phyloP scores from a whole-genome alignment of 2,329 filamentous ascomycete genomes.

The Incumbomyces lentus region DNA sequence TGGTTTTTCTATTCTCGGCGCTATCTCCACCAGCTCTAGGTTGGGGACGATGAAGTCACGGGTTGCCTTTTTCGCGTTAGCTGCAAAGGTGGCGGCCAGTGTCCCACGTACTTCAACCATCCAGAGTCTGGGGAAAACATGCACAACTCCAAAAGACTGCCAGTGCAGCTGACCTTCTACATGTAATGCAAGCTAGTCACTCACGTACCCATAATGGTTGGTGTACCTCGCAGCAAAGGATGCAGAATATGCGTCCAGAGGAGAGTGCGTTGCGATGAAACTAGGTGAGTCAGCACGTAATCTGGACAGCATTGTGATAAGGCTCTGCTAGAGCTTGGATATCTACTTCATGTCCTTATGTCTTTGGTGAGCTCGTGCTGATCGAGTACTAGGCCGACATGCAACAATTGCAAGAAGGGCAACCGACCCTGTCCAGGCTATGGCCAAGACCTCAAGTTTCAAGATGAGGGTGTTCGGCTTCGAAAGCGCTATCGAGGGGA shows the following conservation, averaged over 20 bases:
- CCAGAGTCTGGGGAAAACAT: neutral
- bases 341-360: too few species aligned
- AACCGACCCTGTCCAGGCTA: constrained; percentile 29
- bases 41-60: too few species aligned
- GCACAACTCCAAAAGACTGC: too few species aligned
- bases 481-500: constrained; percentile 15
- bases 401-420: constrained; percentile 24
- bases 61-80: too few species aligned
- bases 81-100: too few species aligned
- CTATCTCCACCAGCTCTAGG: too few species aligned
- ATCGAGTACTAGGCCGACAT: constrained; percentile 12
- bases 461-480: constrained; percentile 29
- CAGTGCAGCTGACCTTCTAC: too few species aligned
- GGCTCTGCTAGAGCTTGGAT: too few species aligned
- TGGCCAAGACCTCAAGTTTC: constrained; percentile 26
- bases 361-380: neutral
- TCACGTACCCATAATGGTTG: constrained; percentile 25
- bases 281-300: too few species aligned
- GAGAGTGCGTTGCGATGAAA: constrained; percentile 27
- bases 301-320: too few species aligned
- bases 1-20: too few species aligned
- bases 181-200: neutral
- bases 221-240: constrained; percentile 33
- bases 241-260: constrained; percentile 32
- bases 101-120: neutral